A percentile compares a stretch with the other conserved stretches of the same genome.
Conservation (phyloP, 1,284 basidiomycete species). For the Apiotrichum mycotoxinovorans region DNA sequence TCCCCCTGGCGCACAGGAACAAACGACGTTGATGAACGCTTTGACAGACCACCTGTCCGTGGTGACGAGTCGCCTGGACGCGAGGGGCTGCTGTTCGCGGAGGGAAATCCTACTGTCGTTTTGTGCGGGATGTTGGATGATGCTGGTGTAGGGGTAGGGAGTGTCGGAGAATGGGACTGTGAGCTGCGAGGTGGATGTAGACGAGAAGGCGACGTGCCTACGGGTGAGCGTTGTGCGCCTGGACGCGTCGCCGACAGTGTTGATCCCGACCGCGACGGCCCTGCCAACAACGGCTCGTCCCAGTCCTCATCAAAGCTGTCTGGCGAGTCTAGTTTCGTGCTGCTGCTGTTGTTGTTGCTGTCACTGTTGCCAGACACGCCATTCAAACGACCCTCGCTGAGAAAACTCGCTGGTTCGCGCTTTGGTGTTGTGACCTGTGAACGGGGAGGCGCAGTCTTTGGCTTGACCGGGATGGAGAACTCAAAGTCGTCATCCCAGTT, state of each 20-base stretch:
- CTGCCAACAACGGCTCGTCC: slow-evolving; percentile 17
- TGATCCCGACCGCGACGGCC: slow-evolving; percentile 9
- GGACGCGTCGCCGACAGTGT: neutral
- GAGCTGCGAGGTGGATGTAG: slow-evolving; percentile 14
- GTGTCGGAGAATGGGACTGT: slow-evolving; percentile 9
- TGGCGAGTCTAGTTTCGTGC: slow-evolving; percentile 3
- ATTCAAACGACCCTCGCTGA: slow-evolving; percentile 8
- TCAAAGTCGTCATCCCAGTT: slow-evolving; percentile 51
- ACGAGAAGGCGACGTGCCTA: neutral
- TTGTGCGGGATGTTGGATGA: neutral
- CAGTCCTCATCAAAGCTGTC: slow-evolving; percentile 23
- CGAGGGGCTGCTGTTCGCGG: neutral
- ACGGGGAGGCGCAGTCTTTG: neutral
- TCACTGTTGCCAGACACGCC: neutral
- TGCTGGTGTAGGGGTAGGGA: slow-evolving; percentile 8
- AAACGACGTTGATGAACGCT: slow-evolving; percentile 6
- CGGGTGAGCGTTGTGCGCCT: slow-evolving; percentile 4
- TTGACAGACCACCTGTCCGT: neutral
- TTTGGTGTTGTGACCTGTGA: slow-evolving; percentile 5
- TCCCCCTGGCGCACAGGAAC: slow-evolving; percentile 1
- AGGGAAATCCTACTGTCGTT: neutral
- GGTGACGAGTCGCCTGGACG: neutral
- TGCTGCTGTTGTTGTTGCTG: too few species aligned
- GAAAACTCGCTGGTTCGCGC: neutral
- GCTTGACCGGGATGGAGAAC: slow-evolving; percentile 24